Base-by-base conservation (phyloP, 495 filamentous ascomycete genomes). In the Penicillium egyptiacum region DNA sequence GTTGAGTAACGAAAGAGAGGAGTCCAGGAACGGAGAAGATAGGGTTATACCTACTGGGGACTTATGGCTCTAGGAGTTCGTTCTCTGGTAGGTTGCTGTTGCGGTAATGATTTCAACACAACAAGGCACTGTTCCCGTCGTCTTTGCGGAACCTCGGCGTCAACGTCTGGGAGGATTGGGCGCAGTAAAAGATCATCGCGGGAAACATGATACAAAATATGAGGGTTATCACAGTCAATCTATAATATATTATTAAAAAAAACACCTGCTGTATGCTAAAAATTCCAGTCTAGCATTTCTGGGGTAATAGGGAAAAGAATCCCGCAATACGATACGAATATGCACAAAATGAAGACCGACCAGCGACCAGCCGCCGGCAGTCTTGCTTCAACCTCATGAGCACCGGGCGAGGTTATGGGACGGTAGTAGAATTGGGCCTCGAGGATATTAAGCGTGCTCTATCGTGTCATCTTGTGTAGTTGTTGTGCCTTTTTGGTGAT, bases 401-500 rank as follows among this genome's bases (percentile, higher is more conserved):
- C 7, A 6, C 35, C n/a, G 7, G n/a, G n/a, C 6, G 16, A 3
- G 35, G 16, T 9, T 2, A 17, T n/a, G 7, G 4, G n/a, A 3
- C 16, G 6, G n/a, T 8, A 6, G 17, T 39, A 39, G 35, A 39
- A 17, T 23, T 1, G 16, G 4, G 41, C 4, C 0, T 14, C 0
- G 19, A 23, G 16, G n/a, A 56, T 30, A 31, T 42, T 49, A 56
- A 26, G 35, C 1, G 25, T 11, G 25, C 17, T 56, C 33, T 56
- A 56, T 41, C 3, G 16, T 28, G 11, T 47, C n/a, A 28, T 31
- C 43, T 55, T 25, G 26, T 23, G 10, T 37, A 12, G 39, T 11
- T 9, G 41, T 42, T 14, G 39, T 30, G 19, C 31, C 17, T 0
- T 33, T 25, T 28, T 26, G 60, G 45, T 69, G 66, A 53, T 83